These are phyloP conservation scores for Luffa aegyptiaca DNA, from an alignment of 306 rosid genomes.

Conservation along the genomic window DNA sequence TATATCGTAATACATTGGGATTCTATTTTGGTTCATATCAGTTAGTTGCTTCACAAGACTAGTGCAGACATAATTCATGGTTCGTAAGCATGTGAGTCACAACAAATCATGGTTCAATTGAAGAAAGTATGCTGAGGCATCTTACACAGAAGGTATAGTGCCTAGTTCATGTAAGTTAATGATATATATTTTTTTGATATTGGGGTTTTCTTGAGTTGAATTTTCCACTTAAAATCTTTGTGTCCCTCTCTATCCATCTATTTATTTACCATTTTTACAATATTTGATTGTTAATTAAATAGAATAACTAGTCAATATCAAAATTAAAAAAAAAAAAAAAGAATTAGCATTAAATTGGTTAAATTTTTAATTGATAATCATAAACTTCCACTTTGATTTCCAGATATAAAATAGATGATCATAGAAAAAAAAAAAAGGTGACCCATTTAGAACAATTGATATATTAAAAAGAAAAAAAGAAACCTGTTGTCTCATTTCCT, in stretches of 20 bases:
- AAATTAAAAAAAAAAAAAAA: neutral
- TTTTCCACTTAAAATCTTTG: neutral
- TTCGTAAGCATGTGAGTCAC: neutral
- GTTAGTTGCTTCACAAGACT: neutral
- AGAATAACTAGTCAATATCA: neutral
- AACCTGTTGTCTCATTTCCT: slow-evolving; percentile 98
- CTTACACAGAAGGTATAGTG: neutral
- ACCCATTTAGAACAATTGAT: neutral
- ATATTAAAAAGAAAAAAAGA: neutral
- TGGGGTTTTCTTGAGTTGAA: neutral
- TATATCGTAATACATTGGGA: too few relatives aligned
- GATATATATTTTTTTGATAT: neutral
- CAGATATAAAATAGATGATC: neutral
- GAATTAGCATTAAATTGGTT: neutral
- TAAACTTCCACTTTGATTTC: neutral
- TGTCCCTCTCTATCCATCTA: neutral
- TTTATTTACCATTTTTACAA: neutral
- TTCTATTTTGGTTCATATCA: too few relatives aligned
- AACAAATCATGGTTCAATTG: neutral
- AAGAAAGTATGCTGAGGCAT: neutral
- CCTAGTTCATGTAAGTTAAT: neutral
- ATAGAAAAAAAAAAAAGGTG: neutral
- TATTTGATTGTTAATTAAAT: neutral
- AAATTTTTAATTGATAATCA: neutral
- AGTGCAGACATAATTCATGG: neutral